phyloP scores from a whole-genome alignment of 1,139 yeast species.

The Geotrichum phurueaensis region DNA sequence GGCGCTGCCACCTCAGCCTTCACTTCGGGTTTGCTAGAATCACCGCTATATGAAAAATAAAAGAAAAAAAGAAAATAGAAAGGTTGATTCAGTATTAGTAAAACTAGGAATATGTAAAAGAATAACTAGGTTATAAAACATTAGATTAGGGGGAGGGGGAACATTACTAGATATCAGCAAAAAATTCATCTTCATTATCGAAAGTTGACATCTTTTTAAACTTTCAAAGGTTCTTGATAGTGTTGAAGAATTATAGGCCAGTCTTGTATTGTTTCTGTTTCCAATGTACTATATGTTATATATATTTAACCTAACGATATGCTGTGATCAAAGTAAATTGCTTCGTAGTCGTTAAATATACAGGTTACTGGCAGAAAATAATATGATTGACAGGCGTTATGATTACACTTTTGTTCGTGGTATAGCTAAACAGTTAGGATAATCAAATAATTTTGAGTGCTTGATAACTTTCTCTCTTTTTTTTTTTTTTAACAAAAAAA shows the following conservation, averaged over 20 bases:
- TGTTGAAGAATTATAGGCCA: background rate
- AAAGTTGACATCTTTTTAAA: slow-evolving; percentile 45
- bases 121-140: slow-evolving; percentile 3
- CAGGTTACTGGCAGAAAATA: background rate
- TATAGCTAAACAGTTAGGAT: background rate
- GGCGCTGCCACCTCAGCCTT: slow-evolving; percentile 20
- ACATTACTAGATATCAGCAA: slow-evolving; percentile 64
- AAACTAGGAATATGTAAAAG: slow-evolving; percentile 9
- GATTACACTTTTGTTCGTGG: background rate
- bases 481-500: too few relatives aligned
- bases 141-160: slow-evolving; percentile 11
- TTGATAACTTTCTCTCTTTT: background rate
- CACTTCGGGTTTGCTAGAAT: slow-evolving; percentile 16
- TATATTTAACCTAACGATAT: background rate
- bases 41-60: slow-evolving; percentile 14
- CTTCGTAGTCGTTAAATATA: background rate
- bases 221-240: background rate
- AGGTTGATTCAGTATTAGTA: slow-evolving; percentile 9
- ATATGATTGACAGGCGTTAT: background rate
- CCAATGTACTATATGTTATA: background rate
- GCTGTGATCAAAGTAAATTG: background rate
- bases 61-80: slow-evolving; percentile 5
- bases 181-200: slow-evolving; percentile 80
- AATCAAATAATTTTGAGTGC: background rate
- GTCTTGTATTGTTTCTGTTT: background rate